These are phyloP conservation scores for Colletotrichum zoysiae DNA, from an alignment of 2,329 filamentous ascomycete genomes.

Conservation along the genomic window DNA sequence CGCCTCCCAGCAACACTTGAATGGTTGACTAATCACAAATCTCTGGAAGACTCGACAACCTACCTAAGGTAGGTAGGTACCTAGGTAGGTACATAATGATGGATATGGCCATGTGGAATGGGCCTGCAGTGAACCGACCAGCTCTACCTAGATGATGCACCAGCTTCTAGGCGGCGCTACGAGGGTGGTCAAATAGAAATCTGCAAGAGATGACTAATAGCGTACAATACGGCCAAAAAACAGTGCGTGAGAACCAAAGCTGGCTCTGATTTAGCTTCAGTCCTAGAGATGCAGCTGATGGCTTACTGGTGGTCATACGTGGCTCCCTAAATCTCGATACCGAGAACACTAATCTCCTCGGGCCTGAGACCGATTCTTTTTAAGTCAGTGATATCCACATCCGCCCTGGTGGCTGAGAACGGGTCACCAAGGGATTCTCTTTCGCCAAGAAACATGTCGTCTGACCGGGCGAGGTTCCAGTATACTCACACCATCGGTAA, in stretches of 20 bases:
- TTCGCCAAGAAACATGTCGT: neutral
- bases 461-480: slow-evolving; percentile 2
- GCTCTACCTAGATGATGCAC: neutral
- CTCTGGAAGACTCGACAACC: neutral
- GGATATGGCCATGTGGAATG: neutral
- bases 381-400: neutral
- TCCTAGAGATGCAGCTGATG: slow-evolving; percentile 31
- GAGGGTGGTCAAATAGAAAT: neutral
- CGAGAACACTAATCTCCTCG: neutral
- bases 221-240: neutral
- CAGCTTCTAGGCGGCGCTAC: neutral
- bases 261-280: slow-evolving; percentile 13
- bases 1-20: neutral
- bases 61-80: neutral
- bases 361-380: no score
- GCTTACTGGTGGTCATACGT: slow-evolving; percentile 17
- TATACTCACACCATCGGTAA: slow-evolving; percentile 18
- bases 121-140: neutral
- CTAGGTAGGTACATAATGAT: neutral
- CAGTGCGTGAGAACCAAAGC: slow-evolving; percentile 33
- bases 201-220: neutral
- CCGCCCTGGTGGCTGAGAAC: neutral
- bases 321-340: slow-evolving; percentile 9
- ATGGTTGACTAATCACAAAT: neutral
- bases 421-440: neutral